Evolutionary conservation across 352 stramenopile species (phyloP), one percentile per base, ranked within the genome.

Genomic region (Pythium rhizo-oryzae): DNA sequence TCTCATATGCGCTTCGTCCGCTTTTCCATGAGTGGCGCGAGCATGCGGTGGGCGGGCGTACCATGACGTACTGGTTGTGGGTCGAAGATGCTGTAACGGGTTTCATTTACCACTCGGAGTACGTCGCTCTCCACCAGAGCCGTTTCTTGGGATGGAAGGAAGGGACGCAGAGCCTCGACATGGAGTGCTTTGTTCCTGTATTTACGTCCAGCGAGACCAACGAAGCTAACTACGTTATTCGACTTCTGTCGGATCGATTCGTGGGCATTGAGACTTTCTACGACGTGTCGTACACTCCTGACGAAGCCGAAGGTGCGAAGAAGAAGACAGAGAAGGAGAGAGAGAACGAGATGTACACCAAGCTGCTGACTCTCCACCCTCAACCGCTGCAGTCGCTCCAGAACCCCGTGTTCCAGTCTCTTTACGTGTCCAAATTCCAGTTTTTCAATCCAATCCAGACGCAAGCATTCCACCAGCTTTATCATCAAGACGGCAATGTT

Each of bases 401-500:
- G 43, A 90, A 99, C 64, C 69, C 84, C 8, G 77, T 84, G 16
- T 99, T 97, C 74, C 87, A 99, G 72, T 66, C 85, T 16, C 69
- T 99, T 8, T 99, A 99, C 68, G 63, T 76, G 19, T 97, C 91
- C 63, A 76, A 74, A 41, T 98, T 98, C 76, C 81, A 93, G 46
- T 81, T 79, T 35, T 92, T 97, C 33, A 97, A 97, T 67, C 85
- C 87, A 43, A 98, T 99, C 65, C 98, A 99, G 81, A 99, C 97
- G 41, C 98, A 99, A 65, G 70, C 98, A 7, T 99, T 99, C 76
- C 92, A 99, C 66, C 79, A 98, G 47, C 78, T 99, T 0, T 99
- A 99, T 74, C 96, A 99, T 64, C 97, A 97, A 15, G 89, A 99
- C 65, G 87, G 86, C 25, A 98, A 98, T 44, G 85, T 99, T 3